Evolutionary conservation across 192 early-diverging fungal species (phyloP), one percentile per base, ranked within the genome.

Genomic region (Allomyces arbusculus): DNA sequence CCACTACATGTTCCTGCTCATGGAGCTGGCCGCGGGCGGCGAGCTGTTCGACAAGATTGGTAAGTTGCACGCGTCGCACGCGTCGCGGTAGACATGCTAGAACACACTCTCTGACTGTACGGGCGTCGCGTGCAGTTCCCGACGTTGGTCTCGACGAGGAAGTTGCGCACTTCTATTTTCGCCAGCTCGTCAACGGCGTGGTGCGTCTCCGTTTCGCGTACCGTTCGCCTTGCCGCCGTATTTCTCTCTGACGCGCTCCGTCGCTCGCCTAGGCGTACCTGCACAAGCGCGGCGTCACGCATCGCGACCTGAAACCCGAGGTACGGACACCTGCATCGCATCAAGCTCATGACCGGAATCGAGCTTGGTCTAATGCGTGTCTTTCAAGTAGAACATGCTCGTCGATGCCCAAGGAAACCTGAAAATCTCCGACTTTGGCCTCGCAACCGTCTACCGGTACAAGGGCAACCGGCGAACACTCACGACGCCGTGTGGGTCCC

Each of bases 291-390:
- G 82, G 82, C 23, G 71, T 82, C 55, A 64, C 77, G 12, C 89
- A 91, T 75, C 71, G 89, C 25, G 89, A 91, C 68, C 71, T 91
- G 16, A 91, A 91, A 64, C 89, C 89, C 25, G 89, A 91, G 75
- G 76, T 77, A 22, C 20, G 64, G 22, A 22, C 58, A 23, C 4
- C 28, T 1, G 5, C 4, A 23, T 16, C 24, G 24, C 58, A n/a
- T n/a, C n/a, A n/a, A n/a, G 14, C 5, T 58, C 16, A 3, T 20
- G 1, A 4, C 16, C 20, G 16, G 50, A 8, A n/a, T n/a, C 50
- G 16, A 14, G 9, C 50, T 16, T 20, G 50, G 1, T 6, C 50
- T 67, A 66, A 55, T 5, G 12, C 28, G 3, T 14, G 1, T 44
- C 25, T 25, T 24, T n/a, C 19, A 19, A 61, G 2, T 7, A 77